phyloP scores from a whole-genome alignment of 768 basidiomycete genomes.

The Leccinum broughii region DNA sequence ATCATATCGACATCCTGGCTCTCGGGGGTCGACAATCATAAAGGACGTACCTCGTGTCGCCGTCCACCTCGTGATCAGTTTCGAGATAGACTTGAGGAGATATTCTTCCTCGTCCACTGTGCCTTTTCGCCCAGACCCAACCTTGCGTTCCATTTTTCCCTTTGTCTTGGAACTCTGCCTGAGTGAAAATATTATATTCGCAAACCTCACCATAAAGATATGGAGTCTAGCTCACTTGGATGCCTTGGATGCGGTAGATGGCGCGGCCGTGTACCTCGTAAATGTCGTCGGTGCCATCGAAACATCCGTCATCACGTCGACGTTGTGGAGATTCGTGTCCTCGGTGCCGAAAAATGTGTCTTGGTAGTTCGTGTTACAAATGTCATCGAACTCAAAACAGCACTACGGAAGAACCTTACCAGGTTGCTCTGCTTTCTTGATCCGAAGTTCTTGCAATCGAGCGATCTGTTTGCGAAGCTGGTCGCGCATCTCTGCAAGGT shows the following conservation, averaged over 20 bases:
- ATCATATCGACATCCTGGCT: background rate
- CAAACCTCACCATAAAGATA: background rate
- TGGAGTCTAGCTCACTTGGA: slow-evolving; percentile 58
- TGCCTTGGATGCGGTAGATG: slow-evolving; percentile 68
- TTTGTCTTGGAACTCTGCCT: slow-evolving; percentile 81
- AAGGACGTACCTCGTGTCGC: slow-evolving; percentile 55
- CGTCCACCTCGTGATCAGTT: slow-evolving; percentile 65
- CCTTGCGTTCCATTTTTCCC: slow-evolving; percentile 82
- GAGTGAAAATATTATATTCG: background rate
- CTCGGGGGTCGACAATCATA: background rate
- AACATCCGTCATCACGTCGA: slow-evolving; percentile 93
- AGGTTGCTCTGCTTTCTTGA: slow-evolving; percentile 79
- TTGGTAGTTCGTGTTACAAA: slow-evolving; percentile 22
- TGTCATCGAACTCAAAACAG: background rate
- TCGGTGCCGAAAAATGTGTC: slow-evolving; percentile 86
- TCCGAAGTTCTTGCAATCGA: slow-evolving; percentile 75
- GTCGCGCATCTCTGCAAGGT: slow-evolving; percentile 81
- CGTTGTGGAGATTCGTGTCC: slow-evolving; percentile 75
- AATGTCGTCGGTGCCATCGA: slow-evolving; percentile 90
- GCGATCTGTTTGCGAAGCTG: slow-evolving; percentile 82
- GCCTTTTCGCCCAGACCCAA: slow-evolving; percentile 87
- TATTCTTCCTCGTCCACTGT: slow-evolving; percentile 97
- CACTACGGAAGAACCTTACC: slow-evolving; percentile 48
- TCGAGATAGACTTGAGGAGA: slow-evolving; percentile 77
- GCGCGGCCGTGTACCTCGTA: slow-evolving; percentile 90